Evolutionary conservation across 441 rosid genomes (phyloP), one percentile per base, ranked within the genome.

Genomic region (Breynia disticha): DNA sequence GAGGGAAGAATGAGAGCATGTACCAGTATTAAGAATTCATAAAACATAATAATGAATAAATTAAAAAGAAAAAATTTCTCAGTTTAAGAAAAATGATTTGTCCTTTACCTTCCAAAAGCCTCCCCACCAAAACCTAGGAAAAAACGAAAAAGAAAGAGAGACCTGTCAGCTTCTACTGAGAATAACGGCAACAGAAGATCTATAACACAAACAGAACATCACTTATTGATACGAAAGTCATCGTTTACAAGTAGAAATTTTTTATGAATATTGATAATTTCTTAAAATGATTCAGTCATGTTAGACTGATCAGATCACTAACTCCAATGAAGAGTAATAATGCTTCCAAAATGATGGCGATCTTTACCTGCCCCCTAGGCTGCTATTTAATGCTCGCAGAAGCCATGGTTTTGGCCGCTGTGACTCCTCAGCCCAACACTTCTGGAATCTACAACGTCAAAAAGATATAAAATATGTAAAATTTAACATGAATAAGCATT

Each of bases 91-190:
- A 24, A 24, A 24, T 24, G 32, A 24, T 24, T 7, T 3, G 67
- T 49, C 46, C 48, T 37, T 49, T 80, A 90, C 99, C 99, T 94
- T 94, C 96, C 96, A 94, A 57, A 87, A 85, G 72, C 99, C 99
- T 74, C 97, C 99, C 84, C 75, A 82, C 97, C 94, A 90, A 76
- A 94, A 94, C 88, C 99, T 94, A 73, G 47, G 76, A 65, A 71
- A 66, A 46, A 48, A 64, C 53, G 60, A 37, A 53, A 43, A 56
- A 16, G 7, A 53, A 52, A 46, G 50, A 14, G 21, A 9, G 4
- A 53, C 12, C 28, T 56, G 61, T 37, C 10, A 41, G 46, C 9
- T 16, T 60, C 47, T 50, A 52, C 39, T 50, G 50, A 43, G 52
- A 11, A 55, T 38, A 49, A 50, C 52, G 44, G 44, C 32, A 24